Percentiles rank a stretch among this genome's conserved stretches.
phyloP scores from a whole-genome alignment of 78 protist species.

The Capsaspora owczarzaki region DNA sequence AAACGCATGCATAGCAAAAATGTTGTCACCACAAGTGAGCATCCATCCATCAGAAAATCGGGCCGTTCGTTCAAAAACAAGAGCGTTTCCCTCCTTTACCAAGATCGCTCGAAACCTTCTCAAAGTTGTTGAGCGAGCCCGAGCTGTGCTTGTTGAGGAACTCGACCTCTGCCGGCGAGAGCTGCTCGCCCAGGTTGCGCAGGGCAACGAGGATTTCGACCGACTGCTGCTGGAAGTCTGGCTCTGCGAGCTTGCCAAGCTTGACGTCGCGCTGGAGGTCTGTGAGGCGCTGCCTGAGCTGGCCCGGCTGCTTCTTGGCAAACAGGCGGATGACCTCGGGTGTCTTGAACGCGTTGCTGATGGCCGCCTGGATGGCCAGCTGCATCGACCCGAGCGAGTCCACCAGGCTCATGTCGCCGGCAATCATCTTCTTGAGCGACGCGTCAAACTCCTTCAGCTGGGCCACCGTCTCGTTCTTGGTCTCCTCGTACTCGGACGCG shows the following conservation, averaged over 20 bases:
- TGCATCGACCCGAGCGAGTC: conserved; percentile 52
- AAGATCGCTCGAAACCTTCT: background rate
- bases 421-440: conserved; percentile 36
- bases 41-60: too few relatives aligned
- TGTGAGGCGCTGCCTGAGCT: conserved; percentile 40
- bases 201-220: conserved; percentile 68
- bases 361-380: conserved; percentile 76
- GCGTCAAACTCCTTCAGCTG: conserved; percentile 69
- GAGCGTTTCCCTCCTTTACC: background rate
- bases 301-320: conserved; percentile 65
- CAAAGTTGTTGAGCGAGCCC: background rate
- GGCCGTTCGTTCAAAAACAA: too few relatives aligned
- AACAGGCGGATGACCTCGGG: conserved; percentile 76
- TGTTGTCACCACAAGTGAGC: background rate
- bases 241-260: conserved; percentile 52
- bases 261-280: background rate
- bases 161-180: background rate
- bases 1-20: background rate
- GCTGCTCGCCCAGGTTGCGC: conserved; percentile 52
- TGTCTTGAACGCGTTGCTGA: conserved; percentile 69
- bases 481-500: conserved; percentile 59
- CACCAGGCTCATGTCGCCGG: conserved; percentile 72
- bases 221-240: conserved; percentile 20
- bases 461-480: conserved; percentile 53
- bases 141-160: background rate